These are phyloP conservation scores for Backusella tarrabulga DNA, from an alignment of 192 early-diverging fungal species.

Conservation along the genomic window DNA sequence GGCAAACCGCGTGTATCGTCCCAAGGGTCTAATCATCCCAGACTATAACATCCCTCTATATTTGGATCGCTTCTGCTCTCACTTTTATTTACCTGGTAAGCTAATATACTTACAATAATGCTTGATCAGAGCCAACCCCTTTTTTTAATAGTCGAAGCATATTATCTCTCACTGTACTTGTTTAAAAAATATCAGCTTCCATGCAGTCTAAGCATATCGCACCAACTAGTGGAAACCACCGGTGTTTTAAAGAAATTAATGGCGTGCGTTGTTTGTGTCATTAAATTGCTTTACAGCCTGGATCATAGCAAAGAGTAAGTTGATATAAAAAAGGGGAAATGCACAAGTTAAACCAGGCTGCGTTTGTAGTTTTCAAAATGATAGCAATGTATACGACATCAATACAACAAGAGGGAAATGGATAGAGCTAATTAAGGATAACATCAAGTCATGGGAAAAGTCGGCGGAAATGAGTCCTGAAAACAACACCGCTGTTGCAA, in stretches of 20 bases:
- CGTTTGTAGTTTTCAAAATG: background rate
- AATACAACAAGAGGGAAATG: background rate
- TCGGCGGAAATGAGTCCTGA: background rate
- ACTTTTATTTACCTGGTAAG: slow-evolving; percentile 27
- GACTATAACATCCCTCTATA: slow-evolving; percentile 16
- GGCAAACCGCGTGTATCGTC: background rate
- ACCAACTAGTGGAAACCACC: background rate
- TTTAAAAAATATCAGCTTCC: background rate
- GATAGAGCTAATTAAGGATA: background rate
- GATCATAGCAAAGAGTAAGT: slow-evolving; percentile 2
- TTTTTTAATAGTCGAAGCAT: slow-evolving; percentile 2
- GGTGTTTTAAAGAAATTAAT: background rate
- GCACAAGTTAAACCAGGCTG: too few relatives aligned
- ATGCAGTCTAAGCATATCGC: background rate
- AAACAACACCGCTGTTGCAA: background rate
- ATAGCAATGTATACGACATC: background rate
- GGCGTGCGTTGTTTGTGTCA: slow-evolving; percentile 4
- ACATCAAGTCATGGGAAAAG: background rate
- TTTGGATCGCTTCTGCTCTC: slow-evolving; percentile 19
- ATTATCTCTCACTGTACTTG: slow-evolving; percentile 4
- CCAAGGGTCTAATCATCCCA: slow-evolving; percentile 12
- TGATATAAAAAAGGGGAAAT: background rate
- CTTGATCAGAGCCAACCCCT: background rate
- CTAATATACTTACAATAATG: background rate
- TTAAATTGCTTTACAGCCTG: slow-evolving; percentile 5